Base-by-base conservation (phyloP, 306 rosid genomes). In the Luffa aegyptiaca region DNA sequence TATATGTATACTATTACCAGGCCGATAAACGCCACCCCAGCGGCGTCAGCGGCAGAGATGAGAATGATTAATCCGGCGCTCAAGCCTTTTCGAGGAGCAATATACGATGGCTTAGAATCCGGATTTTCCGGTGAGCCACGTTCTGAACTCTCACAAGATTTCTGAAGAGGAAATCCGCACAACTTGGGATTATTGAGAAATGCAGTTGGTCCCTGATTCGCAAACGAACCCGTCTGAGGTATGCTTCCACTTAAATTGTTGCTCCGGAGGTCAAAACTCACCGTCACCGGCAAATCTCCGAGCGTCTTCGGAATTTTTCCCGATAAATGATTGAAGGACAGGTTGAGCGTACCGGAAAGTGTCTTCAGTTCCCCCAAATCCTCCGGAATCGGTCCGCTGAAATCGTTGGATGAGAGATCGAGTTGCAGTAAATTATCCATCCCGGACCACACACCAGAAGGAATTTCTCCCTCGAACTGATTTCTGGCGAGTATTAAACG, bases 161-260 rank as follows among this genome's bases (percentile, higher is more conserved):
- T 96, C 59, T 91, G 98, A 16, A 96, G 85, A 35, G 99, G 99
- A 68, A 93, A 93, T 1, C 99, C 99, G 72, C 99, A 96, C 2
- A 96, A 62, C 53, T 82, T 70, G 0, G 94, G 92, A 48, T 96
- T 96, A 66, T 89, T 84, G 44, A 96, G 96, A 68, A 96, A 96
- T 0, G 98, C 99, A 0, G 99, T 96, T 3, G 99, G 99, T 3
- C 98, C 99, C 66, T 96, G 99, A 59, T 91, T 91, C 21, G 96
- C 81, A 75, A 96, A 93, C 68, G 99, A 88, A 45, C 99, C 99
- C 58, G 92, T 91, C 81, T 93, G 98, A 3, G 99, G 99, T 41
- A 96, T 91, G 80, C 93, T 97, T 2, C 99, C 98, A 53, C 89
- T 90, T 9, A 96, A 71, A 69, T 96, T 88, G 62, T 96, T 96